Conservation (phyloP, 2,329 filamentous ascomycete genomes). For the Beauveria scarabaeidicola region DNA sequence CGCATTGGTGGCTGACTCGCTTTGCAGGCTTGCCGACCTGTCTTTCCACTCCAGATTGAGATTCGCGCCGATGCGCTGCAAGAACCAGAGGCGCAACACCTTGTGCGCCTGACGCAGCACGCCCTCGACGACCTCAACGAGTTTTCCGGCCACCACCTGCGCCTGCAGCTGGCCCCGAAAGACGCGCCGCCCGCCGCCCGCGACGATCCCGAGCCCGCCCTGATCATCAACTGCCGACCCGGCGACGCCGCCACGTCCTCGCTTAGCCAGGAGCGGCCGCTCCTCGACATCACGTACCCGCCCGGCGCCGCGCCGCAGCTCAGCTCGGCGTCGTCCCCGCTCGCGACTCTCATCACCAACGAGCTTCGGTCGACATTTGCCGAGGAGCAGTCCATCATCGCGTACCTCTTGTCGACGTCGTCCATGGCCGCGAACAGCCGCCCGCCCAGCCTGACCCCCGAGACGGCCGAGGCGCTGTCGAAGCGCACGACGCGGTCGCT, state of each 20-base stretch:
- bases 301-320: conserved; percentile 57
- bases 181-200: conserved; percentile 20
- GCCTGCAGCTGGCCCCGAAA: conserved; percentile 31
- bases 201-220: conserved; percentile 45
- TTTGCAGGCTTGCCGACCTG: conserved; percentile 71
- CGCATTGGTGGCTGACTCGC: not conserved
- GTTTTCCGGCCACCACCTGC: conserved; percentile 75
- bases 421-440: conserved; percentile 41
- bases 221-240: conserved; percentile 63
- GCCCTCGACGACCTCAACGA: conserved; percentile 80
- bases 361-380: conserved; percentile 71
- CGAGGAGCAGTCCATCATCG: conserved; percentile 83
- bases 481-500: conserved; percentile 76
- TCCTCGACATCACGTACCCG: conserved; percentile 71
- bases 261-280: conserved; percentile 59
- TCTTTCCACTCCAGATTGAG: conserved; percentile 77
- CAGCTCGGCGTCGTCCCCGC: conserved; percentile 60
- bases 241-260: conserved; percentile 52
- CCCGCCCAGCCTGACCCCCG: conserved; percentile 38
- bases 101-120: conserved; percentile 75
- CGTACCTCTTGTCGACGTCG: conserved; percentile 58
- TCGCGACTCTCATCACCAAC: conserved; percentile 70
- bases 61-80: conserved; percentile 62
- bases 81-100: conserved; percentile 58
- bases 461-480: conserved; percentile 47